Conservation (phyloP, 2,329 filamentous ascomycete species). For the Thermothelomyces thermophilus region DNA sequence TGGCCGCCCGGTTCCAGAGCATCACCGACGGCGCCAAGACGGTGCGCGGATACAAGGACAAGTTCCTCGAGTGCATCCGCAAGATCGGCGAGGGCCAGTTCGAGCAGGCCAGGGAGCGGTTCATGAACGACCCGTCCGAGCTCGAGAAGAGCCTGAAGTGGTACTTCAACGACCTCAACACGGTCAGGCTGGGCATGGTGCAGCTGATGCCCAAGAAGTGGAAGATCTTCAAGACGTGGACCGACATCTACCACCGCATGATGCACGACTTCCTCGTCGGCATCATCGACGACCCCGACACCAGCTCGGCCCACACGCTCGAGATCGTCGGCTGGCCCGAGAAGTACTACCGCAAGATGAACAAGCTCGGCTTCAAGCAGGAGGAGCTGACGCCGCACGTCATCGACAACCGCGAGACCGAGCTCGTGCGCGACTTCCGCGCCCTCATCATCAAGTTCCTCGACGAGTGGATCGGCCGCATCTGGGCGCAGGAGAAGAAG, state of each 20-base stretch:
- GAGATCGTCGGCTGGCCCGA: conserved; percentile 92
- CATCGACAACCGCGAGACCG: conserved; percentile 81
- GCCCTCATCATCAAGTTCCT: conserved; percentile 92
- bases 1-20: conserved; percentile 87
- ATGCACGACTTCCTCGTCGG: conserved; percentile 92
- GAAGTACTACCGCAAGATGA: conserved; percentile 95
- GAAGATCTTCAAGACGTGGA: conserved; percentile 89
- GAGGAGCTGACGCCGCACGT: conserved; percentile 78
- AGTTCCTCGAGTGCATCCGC: conserved; percentile 77
- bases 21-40: conserved; percentile 91
- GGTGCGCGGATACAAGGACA: conserved; percentile 92
- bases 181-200: conserved; percentile 88
- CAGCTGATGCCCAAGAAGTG: conserved; percentile 91
- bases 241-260: conserved; percentile 80
- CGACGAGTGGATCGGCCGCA: conserved; percentile 96
- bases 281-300: conserved; percentile 75
- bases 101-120: conserved; percentile 62
- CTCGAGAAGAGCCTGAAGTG: conserved; percentile 86
- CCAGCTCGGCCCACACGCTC: conserved; percentile 81
- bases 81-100: conserved; percentile 69
- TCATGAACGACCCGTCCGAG: conserved; percentile 73
- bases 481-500: conserved; percentile 73
- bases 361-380: conserved; percentile 72
- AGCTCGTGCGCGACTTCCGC: conserved; percentile 89
- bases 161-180: conserved; percentile 97